Conservation (phyloP, 768 basidiomycete genomes). For the Mycena belliarum region DNA sequence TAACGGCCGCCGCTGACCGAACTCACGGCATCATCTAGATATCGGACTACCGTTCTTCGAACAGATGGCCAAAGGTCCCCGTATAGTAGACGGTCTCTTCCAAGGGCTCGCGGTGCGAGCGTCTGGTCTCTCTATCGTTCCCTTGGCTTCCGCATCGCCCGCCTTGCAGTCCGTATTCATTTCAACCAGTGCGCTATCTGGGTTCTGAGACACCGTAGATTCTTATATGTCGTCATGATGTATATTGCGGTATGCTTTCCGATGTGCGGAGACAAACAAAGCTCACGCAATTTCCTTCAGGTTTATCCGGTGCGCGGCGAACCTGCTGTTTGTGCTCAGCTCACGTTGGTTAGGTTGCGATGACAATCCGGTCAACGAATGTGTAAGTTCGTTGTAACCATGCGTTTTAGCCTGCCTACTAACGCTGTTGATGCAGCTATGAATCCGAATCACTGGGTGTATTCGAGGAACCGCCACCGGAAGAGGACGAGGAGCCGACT, state of each 20-base stretch:
- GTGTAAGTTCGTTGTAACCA: conserved; percentile 44
- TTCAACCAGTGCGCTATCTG: neutral
- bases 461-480: conserved; percentile 53
- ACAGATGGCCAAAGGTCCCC: conserved; percentile 37
- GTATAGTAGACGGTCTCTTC: conserved; percentile 49
- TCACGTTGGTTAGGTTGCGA: conserved; percentile 39
- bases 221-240: conserved; percentile 81
- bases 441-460: conserved; percentile 75
- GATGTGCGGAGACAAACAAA: neutral
- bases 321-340: neutral
- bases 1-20: neutral
- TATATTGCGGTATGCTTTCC: conserved; percentile 52
- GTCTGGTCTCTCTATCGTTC: conserved; percentile 52
- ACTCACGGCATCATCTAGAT: conserved; percentile 28
- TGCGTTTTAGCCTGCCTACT: neutral
- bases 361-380: conserved; percentile 69
- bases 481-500: conserved; percentile 50
- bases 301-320: conserved; percentile 42
- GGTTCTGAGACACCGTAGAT: conserved; percentile 36
- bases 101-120: conserved; percentile 56
- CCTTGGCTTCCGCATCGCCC: conserved; percentile 55
- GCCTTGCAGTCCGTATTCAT: conserved; percentile 58
- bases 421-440: conserved; percentile 42
- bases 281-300: conserved; percentile 21
- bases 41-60: conserved; percentile 42